Percentiles rank a stretch among this genome's conserved stretches.
phyloP scores from a whole-genome alignment of 2,329 filamentous ascomycete species.

The Fusarium praegraminearum region DNA sequence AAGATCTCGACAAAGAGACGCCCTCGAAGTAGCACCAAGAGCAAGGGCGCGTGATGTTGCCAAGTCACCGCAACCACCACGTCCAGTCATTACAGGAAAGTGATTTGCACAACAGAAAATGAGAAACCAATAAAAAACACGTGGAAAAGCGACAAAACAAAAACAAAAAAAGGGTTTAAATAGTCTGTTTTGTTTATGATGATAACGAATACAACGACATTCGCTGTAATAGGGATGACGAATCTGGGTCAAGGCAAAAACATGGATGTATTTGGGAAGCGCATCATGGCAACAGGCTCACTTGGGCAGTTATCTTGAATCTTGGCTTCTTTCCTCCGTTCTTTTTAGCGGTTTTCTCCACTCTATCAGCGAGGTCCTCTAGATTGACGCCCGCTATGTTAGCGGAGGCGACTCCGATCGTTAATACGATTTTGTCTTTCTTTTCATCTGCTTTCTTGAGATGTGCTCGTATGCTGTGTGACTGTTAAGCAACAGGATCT shows the following conservation, averaged over 20 bases:
- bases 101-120: slow-evolving; percentile 18
- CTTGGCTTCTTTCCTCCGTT: slow-evolving; percentile 49
- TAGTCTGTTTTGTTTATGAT: slow-evolving; percentile 26
- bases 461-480: slow-evolving; percentile 50
- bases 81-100: slow-evolving; percentile 39
- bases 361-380: slow-evolving; percentile 50
- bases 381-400: slow-evolving; percentile 49
- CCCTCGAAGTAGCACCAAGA: slow-evolving; percentile 46
- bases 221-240: slow-evolving; percentile 24
- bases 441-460: slow-evolving; percentile 50
- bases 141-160: slow-evolving; percentile 21
- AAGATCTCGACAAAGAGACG: slow-evolving; percentile 53
- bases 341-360: slow-evolving; percentile 53
- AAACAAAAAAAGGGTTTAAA: slow-evolving; percentile 24
- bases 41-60: slow-evolving; percentile 48
- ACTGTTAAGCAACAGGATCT: slow-evolving; percentile 31
- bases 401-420: slow-evolving; percentile 51
- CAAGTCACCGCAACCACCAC: slow-evolving; percentile 18
- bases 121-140: slow-evolving; percentile 20
- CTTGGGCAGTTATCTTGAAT: slow-evolving; percentile 51
- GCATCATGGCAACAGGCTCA: slow-evolving; percentile 44
- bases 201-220: slow-evolving; percentile 38
- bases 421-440: slow-evolving; percentile 54
- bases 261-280: slow-evolving; percentile 32
- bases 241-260: slow-evolving; percentile 22